Conservation (phyloP, 139 green algal species). For the Chlorella sp. region DNA sequence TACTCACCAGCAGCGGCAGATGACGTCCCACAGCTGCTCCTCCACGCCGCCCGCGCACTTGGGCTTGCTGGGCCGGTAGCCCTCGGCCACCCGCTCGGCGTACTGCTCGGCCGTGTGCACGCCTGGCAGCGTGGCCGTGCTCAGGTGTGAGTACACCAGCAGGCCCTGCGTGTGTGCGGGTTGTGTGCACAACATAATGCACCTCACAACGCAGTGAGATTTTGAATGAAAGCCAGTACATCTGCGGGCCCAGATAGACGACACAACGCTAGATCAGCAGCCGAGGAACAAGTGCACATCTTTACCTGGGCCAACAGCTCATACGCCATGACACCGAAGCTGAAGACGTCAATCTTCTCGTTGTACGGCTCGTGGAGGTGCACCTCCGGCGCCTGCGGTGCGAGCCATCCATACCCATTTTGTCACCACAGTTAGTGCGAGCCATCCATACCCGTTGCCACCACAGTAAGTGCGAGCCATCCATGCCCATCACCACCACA, state of each 20-base stretch:
- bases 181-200: no score
- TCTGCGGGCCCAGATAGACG: no score
- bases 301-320: conserved; percentile 13
- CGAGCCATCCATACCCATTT: not conserved
- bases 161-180: no score
- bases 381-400: conserved; percentile 36
- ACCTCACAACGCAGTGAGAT: no score
- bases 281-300: no score
- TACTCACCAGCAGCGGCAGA: not conserved
- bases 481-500: not conserved
- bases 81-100: not conserved
- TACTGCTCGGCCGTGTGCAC: not conserved
- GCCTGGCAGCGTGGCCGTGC: not conserved
- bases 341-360: conserved; percentile 62
- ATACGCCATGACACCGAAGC: conserved; percentile 48
- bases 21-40: not conserved
- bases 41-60: not conserved
- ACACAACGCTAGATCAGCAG: no score
- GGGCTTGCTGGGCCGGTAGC: not conserved
- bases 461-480: not conserved
- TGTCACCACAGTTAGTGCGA: not conserved
- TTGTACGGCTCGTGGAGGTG: conserved; percentile 44
- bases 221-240: no score
- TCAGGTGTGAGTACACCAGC: not conserved
- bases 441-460: not conserved